Base-by-base conservation (phyloP, 305 asterid genomes). In the Fraxinus floribunda region DNA sequence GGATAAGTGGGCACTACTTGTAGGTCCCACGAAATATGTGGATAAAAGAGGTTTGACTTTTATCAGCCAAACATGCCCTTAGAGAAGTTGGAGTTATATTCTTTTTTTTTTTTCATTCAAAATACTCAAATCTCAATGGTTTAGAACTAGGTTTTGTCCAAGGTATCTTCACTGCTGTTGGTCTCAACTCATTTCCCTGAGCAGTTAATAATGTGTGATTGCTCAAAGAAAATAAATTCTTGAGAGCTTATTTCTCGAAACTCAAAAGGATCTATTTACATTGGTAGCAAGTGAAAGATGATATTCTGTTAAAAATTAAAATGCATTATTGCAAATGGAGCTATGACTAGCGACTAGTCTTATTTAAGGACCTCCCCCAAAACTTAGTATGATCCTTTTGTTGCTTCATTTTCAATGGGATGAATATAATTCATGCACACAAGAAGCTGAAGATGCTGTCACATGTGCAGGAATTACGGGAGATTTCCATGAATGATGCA, bases 391-490 rank as follows among this genome's bases (percentile, higher is more conserved):
- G 60, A 35, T 57, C 62, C 71, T 26, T 66, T 44, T 77, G 85
- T 75, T 71, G 82, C 82, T 34, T 36, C 49, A 29, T 77, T 82
- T 83, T 13, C 57, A 46, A 13, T 15, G n/a, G 6, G 57, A 46
- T 46, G 57, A 46, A 46, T 46, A 46, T 46, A 46, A 46, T 36
- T 62, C 18, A 46, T 77, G 13, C 26, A 32, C 39, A 41, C 44
- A 20, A 62, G 26, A 81, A 16, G 22, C 81, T 49, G 39, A 83
- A 84, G 60, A 11, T 7, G 62, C 60, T 46, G 30, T 26, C 32
- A 81, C 80, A 74, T 55, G 44, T 88, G 86, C 91, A 95, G 99
- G 94, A 94, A 79, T 79, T 95, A 57, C 85, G 91, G 83, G 98
- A 94, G 55, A 92, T 95, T 85, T 90, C 94, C 70, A 74, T 44